Evolutionary conservation across 1,284 basidiomycete species (phyloP), one percentile per base, ranked within the genome.

Genomic region (Cystobasidiaceae sp.): DNA sequence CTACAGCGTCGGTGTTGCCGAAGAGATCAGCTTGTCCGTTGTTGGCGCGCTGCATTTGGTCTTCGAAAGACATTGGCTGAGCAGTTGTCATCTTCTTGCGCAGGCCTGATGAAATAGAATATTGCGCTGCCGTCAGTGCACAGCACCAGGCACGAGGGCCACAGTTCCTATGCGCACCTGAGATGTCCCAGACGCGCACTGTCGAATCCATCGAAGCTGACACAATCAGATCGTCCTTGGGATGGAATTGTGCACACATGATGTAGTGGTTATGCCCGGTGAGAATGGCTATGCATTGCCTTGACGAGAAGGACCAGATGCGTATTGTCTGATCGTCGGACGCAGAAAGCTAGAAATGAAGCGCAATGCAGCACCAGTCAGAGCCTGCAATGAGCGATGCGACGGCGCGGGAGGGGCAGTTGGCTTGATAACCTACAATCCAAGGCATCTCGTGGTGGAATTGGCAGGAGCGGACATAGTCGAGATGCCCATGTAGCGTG

Each of bases 381-480:
- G n/a, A n/a, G n/a, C n/a, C n/a, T n/a, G n/a, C n/a, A n/a, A n/a
- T n/a, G n/a, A n/a, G n/a, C n/a, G n/a, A n/a, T n/a, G n/a, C n/a
- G n/a, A n/a, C n/a, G n/a, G n/a, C n/a, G n/a, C n/a, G n/a, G n/a
- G n/a, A n/a, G n/a, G n/a, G n/a, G n/a, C n/a, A n/a, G n/a, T n/a
- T n/a, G n/a, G n/a, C n/a, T n/a, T 25, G 33, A 23, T 2, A 6
- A 46, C 52, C 23, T 41, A 64, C 61, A 64, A 64, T 64, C 96
- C 96, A 99, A 4, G 96, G 96, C 86, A 97, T 97, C 78, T 97
- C 93, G 75, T 96, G 93, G 78, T 99, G 96, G 77, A 98, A 99
- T 77, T 93, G 94, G 69, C 97, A 93, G 17, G 94, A 93, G 65
- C 96, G 90, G 57, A 99, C 88, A 75, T 97, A 99, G 81, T 99